These are phyloP conservation scores for Populus euphratica DNA, from an alignment of 345 rosid genomes.

Conservation along the genomic window DNA sequence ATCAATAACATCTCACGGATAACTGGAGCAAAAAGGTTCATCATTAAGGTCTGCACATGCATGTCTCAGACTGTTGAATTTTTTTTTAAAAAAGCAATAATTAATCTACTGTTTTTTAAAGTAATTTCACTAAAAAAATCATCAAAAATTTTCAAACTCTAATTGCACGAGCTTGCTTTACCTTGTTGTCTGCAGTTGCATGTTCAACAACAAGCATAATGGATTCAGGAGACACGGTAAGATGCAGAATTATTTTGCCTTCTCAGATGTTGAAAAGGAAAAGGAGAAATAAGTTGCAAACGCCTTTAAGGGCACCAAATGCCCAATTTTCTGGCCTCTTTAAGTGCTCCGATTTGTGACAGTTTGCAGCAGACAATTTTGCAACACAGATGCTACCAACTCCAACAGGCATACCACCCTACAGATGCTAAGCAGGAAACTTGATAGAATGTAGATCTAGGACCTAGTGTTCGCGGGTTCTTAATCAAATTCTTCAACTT, in stretches of 20 bases:
- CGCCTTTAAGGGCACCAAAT: too few species aligned
- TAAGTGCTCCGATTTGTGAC: slow-evolving; percentile 84
- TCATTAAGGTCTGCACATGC: slow-evolving; percentile 58
- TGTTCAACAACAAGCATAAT: slow-evolving; percentile 86
- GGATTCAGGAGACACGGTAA: slow-evolving; percentile 90
- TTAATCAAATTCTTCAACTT: too few species aligned
- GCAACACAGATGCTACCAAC: slow-evolving; percentile 31
- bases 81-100: too few species aligned
- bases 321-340: slow-evolving; percentile 95
- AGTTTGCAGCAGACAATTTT: slow-evolving; percentile 89
- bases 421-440: not conserved
- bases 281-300: not conserved
- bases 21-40: slow-evolving; percentile 96
- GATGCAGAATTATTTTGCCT: slow-evolving; percentile 83
- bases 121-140: too few species aligned
- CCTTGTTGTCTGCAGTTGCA: slow-evolving; percentile 91
- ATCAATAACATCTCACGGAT: slow-evolving; percentile 56
- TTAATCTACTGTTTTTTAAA: too few species aligned
- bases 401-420: not conserved
- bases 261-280: slow-evolving; percentile 55
- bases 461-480: too few species aligned
- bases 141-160: too few species aligned
- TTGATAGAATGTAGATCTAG: not conserved
- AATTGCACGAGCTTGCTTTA: slow-evolving; percentile 5
- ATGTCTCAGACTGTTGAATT: not conserved